Base-by-base conservation (phyloP, 2,329 filamentous ascomycete species). In the Daldinia eschscholtzii region DNA sequence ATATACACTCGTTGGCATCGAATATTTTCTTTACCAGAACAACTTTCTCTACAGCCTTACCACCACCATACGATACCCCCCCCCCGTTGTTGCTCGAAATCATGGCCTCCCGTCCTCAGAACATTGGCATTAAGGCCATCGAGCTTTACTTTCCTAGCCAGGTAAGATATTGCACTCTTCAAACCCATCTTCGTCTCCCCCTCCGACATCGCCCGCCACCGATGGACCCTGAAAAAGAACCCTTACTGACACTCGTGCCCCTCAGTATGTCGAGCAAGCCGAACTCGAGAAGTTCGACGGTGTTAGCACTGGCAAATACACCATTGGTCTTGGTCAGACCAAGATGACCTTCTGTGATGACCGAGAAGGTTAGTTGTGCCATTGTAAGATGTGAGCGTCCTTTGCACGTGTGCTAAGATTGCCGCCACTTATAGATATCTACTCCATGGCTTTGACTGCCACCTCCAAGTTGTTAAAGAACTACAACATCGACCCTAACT, bases 331-430 rank as follows among this genome's bases (percentile, higher is more conserved):
- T 64, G 93, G 93, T 77, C 93, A 96, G 87, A 95, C 92, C 79
- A 93, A 92, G 85, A 96, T 96, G 93, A 91, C 90, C 86, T 96
- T 96, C 84, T 95, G 93, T 81, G 93, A 96, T 82, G 93, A 96
- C 79, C 90, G 92, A 79, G 93, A 96, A 85, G 92, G 92, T 94
- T 81, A 81, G 85, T 81, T 73, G 56, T 65, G 52, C 61, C 52
- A 58, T 52, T 58, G 63, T 68, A 56, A 65, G 64, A 61, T 63
- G 28, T 56, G 20, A 39, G 10, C 50, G 44, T 23, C 23, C 18
- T 42, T 20, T 46, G 37, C 52, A 23, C 41, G n/a, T 28, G 23
- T 65, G 39, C 64, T 68, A 58, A 70, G 44, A 70, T 44, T 57
- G 46, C 50, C 9, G 35, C 23, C 33, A 42, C 61, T 48, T 28